Conservation (phyloP, 768 basidiomycete species). For the Naganishia randhawae region DNA sequence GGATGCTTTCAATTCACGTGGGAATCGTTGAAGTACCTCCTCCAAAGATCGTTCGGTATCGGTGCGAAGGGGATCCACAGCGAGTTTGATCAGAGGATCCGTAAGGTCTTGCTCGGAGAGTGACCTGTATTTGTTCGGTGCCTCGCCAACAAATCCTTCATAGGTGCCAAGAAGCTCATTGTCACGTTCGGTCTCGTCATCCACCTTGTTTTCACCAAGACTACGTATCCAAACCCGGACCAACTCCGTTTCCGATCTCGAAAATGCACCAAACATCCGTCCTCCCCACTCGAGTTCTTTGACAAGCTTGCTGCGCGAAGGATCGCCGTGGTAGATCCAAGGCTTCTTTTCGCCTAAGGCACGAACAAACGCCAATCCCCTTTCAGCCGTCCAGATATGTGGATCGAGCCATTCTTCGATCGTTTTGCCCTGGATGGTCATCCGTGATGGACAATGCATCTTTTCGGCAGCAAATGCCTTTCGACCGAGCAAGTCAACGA, state of each 20-base stretch:
- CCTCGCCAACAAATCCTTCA: slow-evolving; percentile 6
- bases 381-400: slow-evolving; percentile 25
- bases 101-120: slow-evolving; percentile 5
- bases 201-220: slow-evolving; percentile 19
- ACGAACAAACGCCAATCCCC: slow-evolving; percentile 36
- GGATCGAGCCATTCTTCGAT: slow-evolving; percentile 39
- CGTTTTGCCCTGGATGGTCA: slow-evolving; percentile 34
- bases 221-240: slow-evolving; percentile 36
- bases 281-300: slow-evolving; percentile 44
- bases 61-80: slow-evolving; percentile 6
- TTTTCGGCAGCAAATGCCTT: slow-evolving; percentile 39
- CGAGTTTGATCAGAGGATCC: slow-evolving; percentile 12
- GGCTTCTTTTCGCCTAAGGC: slow-evolving; percentile 34
- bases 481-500: slow-evolving; percentile 32
- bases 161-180: slow-evolving; percentile 7
- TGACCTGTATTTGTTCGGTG: background rate
- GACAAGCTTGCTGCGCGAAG: slow-evolving; percentile 34
- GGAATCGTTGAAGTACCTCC: slow-evolving; percentile 18
- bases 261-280: slow-evolving; percentile 47
- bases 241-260: slow-evolving; percentile 33
- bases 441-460: slow-evolving; percentile 41
- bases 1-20: background rate
- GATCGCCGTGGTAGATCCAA: slow-evolving; percentile 37
- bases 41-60: background rate
- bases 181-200: background rate